Conservation (phyloP, 192 early-diverging fungal species). For the Linnemannia zychae region DNA sequence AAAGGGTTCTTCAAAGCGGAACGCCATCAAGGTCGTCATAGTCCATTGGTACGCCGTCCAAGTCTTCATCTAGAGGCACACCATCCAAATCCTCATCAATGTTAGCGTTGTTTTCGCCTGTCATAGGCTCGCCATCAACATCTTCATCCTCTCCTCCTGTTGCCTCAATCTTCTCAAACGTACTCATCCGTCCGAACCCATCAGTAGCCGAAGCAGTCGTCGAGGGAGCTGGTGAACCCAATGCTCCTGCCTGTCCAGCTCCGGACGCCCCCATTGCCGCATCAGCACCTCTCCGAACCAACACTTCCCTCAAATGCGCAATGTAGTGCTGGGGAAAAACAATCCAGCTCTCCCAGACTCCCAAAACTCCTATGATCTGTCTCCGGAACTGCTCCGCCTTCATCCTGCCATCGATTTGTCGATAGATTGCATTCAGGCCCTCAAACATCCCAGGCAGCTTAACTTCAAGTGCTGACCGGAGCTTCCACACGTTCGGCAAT, state of each 20-base stretch:
- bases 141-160: constrained; percentile 1
- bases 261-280: not conserved
- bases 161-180: not conserved
- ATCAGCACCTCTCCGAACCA: constrained; percentile 53
- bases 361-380: constrained; percentile 73
- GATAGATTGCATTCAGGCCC: constrained; percentile 76
- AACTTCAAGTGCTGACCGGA: constrained; percentile 64
- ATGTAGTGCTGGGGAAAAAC: constrained; percentile 82
- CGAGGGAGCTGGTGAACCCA: constrained; percentile 23
- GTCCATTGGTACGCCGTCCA: constrained; percentile 46
- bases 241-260: not conserved
- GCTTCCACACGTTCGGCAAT: constrained; percentile 91
- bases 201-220: not conserved
- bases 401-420: constrained; percentile 77
- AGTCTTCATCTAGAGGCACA: constrained; percentile 20
- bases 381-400: constrained; percentile 86
- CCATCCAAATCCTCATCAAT: constrained; percentile 35
- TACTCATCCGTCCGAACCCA: not conserved
- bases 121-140: constrained; percentile 32
- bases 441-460: constrained; percentile 68
- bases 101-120: not conserved
- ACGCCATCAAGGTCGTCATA: constrained; percentile 66
- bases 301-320: constrained; percentile 65
- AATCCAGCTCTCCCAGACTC: constrained; percentile 93
- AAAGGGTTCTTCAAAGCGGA: constrained; percentile 29